These are phyloP conservation scores for Kwoniella botswanensis DNA, from an alignment of 768 basidiomycete genomes.

Conservation along the genomic window DNA sequence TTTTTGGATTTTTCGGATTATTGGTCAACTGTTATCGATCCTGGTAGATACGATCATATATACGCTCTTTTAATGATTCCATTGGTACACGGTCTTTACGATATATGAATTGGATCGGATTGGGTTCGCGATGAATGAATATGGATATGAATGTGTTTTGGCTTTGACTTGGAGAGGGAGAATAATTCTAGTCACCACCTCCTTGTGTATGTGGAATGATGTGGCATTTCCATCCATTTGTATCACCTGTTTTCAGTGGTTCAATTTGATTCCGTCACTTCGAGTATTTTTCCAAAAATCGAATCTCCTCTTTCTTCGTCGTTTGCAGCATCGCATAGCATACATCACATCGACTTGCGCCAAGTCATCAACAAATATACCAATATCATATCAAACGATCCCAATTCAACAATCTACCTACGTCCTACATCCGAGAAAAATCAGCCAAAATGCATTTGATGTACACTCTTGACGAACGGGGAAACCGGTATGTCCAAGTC, in stretches of 20 bases:
- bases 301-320: background rate
- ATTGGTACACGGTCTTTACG: constrained; percentile 4
- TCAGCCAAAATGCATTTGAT: constrained; percentile 83
- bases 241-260: background rate
- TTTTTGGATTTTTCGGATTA: background rate
- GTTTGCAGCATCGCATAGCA: too few relatives aligned
- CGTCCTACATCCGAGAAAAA: background rate
- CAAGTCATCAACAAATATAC: background rate
- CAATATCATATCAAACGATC: background rate
- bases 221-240: background rate
- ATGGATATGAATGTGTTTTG: background rate
- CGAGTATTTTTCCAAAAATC: constrained; percentile 2
- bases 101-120: background rate
- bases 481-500: constrained; percentile 48
- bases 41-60: background rate
- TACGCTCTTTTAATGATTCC: constrained; percentile 10
- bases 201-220: background rate
- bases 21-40: background rate
- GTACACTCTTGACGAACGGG: constrained; percentile 66
- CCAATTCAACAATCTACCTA: too few relatives aligned
- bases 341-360: background rate
- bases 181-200: background rate
- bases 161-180: background rate
- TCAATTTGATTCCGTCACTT: constrained; percentile 14
- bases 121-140: background rate